Evolutionary conservation across 768 basidiomycete species (phyloP), one percentile per base, ranked within the genome.

Genomic region (Gyrodon lividus): DNA sequence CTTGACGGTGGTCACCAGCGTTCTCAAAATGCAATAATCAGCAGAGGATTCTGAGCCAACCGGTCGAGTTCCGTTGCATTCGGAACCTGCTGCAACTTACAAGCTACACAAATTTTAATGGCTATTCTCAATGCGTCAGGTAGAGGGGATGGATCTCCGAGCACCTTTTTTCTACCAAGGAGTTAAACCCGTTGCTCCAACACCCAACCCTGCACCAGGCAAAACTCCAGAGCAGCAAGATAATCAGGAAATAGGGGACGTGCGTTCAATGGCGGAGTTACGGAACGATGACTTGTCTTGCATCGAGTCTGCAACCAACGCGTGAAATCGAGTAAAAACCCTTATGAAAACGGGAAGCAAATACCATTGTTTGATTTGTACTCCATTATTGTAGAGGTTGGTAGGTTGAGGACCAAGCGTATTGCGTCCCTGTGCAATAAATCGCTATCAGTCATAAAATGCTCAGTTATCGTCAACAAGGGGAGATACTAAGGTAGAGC

Each of bases 321-420:
- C 17, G 5, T 10, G 13, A 16, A 30, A 43, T 61, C 16, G 62
- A 47, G 47, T 26, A 38, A 20, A 12, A 5, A 10, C 2, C 13
- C 26, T 26, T 9, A 10, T 14, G 7, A 20, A 35, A 24, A 6
- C 1, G 31, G 17, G 43, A 34, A 43, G 4, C 46, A 48, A 20
- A 38, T 51, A 87, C 90, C 90, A 55, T 88, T 92, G 70, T 96
- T 96, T 9, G 92, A 88, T 67, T 96, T 95, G 70, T 97, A 98
- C 67, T 98, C 94, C 84, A 96, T 89, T 54, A 86, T 79, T 1
- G 92, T 95, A 17, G 80, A 74, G 2, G 82, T 62, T 12, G 93
- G 86, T 14, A 98, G 76, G 65, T 83, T 81, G 42, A 98, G 78
- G 13, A 92, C 83, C 59, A 72, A 71, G 42, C 87, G 79, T 58